Base-by-base conservation (phyloP, 257 asterid species). In the Thymus mandschuricus region DNA sequence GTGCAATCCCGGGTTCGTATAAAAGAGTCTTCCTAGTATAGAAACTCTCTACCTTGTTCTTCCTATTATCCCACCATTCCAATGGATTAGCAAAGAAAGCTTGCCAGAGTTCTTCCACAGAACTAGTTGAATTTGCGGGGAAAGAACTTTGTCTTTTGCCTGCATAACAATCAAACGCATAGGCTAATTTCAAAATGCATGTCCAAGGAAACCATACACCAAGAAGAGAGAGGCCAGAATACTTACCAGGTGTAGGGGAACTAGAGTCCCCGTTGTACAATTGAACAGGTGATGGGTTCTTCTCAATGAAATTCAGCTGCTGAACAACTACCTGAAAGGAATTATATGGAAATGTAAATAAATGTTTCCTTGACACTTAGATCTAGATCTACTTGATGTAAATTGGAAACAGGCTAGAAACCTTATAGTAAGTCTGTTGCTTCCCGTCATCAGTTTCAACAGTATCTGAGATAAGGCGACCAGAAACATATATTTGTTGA, bases 31-130 rank as follows among this genome's bases (percentile, higher is more conserved):
- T 38, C 41, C 41, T 28, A 58, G 49, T 52, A 11, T 21, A 46
- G 65, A 75, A 28, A 56, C 30, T 58, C 13, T 82, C 13, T 82
- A 91, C 98, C 98, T 93, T 93, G 88, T 86, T 93, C 75, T 84
- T 94, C 85, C 97, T 83, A 78, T 94, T 91, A 81, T 94, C 98
- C 98, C 98, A 94, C 98, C 98, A 94, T 75, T 94, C 98, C 61
- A 64, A 28, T 28, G 98, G 97, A 83, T 86, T 89, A 64, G 89
- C 97, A 83, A 94, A 94, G 84, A 85, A 94, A 52, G 98, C 98
- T 77, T 94, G 98, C 97, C 98, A 94, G 64, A 94, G 88, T 84
- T 89, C 91, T 80, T 91, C 98, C 0, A 70, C 71, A n/a, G 96
- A 72, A 69, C 89, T 96, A 58, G 92, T 82, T 59, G 84, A 79